Conservation (phyloP, 805 yeast genomes). For the Ogataea glucozyma region DNA sequence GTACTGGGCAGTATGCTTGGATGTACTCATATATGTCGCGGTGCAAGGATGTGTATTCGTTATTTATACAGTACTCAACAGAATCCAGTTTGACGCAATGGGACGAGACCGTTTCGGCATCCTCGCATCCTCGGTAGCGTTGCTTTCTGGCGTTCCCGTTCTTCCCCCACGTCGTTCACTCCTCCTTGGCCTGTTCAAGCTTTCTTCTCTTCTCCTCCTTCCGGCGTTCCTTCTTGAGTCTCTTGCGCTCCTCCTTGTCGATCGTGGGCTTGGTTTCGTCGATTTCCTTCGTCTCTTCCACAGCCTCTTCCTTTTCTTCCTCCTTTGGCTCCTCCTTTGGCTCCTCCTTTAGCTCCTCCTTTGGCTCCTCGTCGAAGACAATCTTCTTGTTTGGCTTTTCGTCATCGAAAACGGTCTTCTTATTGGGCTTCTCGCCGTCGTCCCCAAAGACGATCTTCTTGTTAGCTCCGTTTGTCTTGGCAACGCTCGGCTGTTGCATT, state of each 20-base stretch:
- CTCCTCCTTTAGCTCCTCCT: not conserved
- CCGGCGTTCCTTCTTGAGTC: slow-evolving; percentile 30
- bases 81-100: too few relatives aligned
- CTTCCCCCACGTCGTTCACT: too few relatives aligned
- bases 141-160: too few relatives aligned
- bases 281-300: slow-evolving; percentile 4
- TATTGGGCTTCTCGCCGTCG: slow-evolving; percentile 17
- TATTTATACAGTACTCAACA: too few relatives aligned
- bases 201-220: slow-evolving; percentile 25
- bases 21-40: too few relatives aligned
- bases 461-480: slow-evolving; percentile 2
- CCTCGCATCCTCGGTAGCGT: too few relatives aligned
- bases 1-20: too few relatives aligned
- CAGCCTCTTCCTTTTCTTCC: slow-evolving; percentile 8
- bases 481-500: slow-evolving; percentile 11
- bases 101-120: too few relatives aligned
- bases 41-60: too few relatives aligned
- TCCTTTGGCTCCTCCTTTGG: slow-evolving; percentile 5
- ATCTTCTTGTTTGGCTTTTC: slow-evolving; percentile 13
- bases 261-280: slow-evolving; percentile 8
- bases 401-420: slow-evolving; percentile 22
- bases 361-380: slow-evolving; percentile 13
- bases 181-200: slow-evolving; percentile 9
- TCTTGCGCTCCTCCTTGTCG: slow-evolving; percentile 30
- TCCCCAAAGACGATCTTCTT: slow-evolving; percentile 23